Percentiles rank a stretch among this genome's conserved stretches.
phyloP scores from a whole-genome alignment of 352 stramenopile genomes.

The Phytophthora litchii region DNA sequence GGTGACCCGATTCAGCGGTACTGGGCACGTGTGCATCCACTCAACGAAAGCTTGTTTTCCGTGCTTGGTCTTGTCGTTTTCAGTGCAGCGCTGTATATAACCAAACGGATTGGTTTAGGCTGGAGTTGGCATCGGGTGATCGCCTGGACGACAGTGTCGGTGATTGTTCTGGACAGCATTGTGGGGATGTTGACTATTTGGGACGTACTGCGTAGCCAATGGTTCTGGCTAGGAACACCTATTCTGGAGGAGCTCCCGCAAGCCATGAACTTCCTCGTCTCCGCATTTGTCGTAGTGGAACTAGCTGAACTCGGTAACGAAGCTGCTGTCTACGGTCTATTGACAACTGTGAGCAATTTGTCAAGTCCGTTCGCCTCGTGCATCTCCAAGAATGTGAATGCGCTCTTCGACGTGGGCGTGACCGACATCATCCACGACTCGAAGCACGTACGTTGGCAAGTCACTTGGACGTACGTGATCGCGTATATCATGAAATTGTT shows the following conservation, averaged over 20 bases:
- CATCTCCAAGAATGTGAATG: slow-evolving; percentile 49
- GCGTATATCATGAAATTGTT: slow-evolving; percentile 56
- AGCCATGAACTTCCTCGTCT: slow-evolving; percentile 55
- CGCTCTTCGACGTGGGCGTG: slow-evolving; percentile 43
- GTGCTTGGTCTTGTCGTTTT: slow-evolving; percentile 40
- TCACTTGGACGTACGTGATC: slow-evolving; percentile 49
- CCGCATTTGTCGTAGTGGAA: slow-evolving; percentile 66
- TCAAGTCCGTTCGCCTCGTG: slow-evolving; percentile 48
- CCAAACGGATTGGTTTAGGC: slow-evolving; percentile 46
- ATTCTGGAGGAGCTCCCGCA: slow-evolving; percentile 55
- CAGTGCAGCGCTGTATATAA: slow-evolving; percentile 44
- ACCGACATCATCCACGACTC: slow-evolving; percentile 44
- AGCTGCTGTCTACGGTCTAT: slow-evolving; percentile 56
- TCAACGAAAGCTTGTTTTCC: slow-evolving; percentile 39
- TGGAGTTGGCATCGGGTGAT: slow-evolving; percentile 60
- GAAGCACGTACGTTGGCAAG: slow-evolving; percentile 36
- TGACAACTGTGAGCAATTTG: slow-evolving; percentile 59
- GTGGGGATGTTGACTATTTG: slow-evolving; percentile 48
- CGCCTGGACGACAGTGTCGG: slow-evolving; percentile 38
- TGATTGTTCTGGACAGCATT: slow-evolving; percentile 47
- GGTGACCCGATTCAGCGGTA: slow-evolving; percentile 40
- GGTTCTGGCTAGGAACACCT: slow-evolving; percentile 64
- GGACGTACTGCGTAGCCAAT: slow-evolving; percentile 62
- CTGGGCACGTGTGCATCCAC: slow-evolving; percentile 42
- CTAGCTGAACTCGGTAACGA: slow-evolving; percentile 62